Base-by-base conservation (phyloP, 495 filamentous ascomycete genomes). In the Xylaria palmicola region DNA sequence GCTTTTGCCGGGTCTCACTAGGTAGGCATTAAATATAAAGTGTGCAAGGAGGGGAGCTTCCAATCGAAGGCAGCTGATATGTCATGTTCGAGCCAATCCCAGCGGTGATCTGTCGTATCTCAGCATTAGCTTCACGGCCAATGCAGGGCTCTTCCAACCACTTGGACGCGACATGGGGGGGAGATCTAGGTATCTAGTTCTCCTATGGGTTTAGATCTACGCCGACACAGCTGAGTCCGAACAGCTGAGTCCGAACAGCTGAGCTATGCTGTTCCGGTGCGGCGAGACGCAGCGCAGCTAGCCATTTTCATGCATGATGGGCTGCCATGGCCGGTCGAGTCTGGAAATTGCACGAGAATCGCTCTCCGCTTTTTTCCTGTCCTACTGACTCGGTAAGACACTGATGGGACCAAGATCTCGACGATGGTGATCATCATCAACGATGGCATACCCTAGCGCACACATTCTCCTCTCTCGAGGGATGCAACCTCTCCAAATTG, bases 11-110 rank as follows among this genome's bases (percentile, higher is more conserved):
- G 55, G 55, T 47, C 41, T 58, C 41, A 55, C 51, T 55, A 44
- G n/a, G n/a, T n/a, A n/a, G n/a, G 55, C 55, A 27, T 37, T 22
- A 34, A 58, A 37, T 15, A 47, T n/a, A 26, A 41, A 15, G 22
- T 30, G 37, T 30, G 37, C 39, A 56, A 26, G 26, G 40, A 39
- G 52, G 17, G 39, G 15, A 32, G 52, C 13, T 12, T 22, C 55
- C 55, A 58, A 58, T 49, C 29, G 54, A 47, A 20, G 29, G 37
- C 13, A n/a, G 55, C 55, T 37, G 55, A 58, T 58, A 58, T 47
- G 44, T 58, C 55, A 58, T 49, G 37, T 47, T 2, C n/a, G 44
- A 43, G 39, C 55, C 55, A 56, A 56, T 56, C 55, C 55, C 9
- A 29, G 55, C 13, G 55, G 20, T 48, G 55, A 58, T 58, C 55